These are phyloP conservation scores for Neurospora crassa DNA, from an alignment of 2,329 filamentous ascomycete genomes.

Conservation along the genomic window DNA sequence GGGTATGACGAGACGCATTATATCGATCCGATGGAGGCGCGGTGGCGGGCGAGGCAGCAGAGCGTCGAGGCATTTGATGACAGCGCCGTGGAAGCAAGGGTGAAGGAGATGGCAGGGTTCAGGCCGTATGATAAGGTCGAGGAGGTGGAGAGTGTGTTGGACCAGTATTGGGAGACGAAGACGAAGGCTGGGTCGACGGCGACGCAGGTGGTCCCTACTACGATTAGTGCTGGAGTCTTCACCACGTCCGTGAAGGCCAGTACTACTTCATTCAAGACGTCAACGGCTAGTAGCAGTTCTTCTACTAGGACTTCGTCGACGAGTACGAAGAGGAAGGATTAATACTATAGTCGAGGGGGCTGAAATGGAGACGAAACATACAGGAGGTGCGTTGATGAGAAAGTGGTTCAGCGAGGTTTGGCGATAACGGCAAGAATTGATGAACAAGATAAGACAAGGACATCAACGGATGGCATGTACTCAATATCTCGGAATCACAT, in stretches of 20 bases:
- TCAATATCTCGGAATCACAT: too few relatives aligned
- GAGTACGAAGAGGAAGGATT: background rate
- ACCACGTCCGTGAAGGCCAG: background rate
- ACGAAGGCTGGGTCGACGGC: background rate
- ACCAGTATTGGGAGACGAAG: conserved; percentile 22
- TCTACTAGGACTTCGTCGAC: background rate
- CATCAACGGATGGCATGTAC: too few relatives aligned
- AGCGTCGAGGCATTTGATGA: conserved; percentile 15
- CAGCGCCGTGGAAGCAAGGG: conserved; percentile 11
- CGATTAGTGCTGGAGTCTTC: background rate
- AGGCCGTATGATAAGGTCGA: conserved; percentile 26
- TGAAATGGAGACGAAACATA: too few relatives aligned
- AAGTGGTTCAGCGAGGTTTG: background rate
- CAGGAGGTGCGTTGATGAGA: too few relatives aligned
- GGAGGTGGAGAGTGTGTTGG: conserved; percentile 21
- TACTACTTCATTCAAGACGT: background rate
- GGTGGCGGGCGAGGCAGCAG: conserved; percentile 21
- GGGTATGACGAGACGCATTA: conserved; percentile 29
- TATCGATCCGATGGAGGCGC: conserved; percentile 27
- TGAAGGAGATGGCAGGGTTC: conserved; percentile 23
- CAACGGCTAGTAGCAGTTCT: background rate
- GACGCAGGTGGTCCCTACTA: background rate
- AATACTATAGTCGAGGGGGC: too few relatives aligned
- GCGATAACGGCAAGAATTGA: background rate
- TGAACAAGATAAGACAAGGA: too few relatives aligned